Evolutionary conservation across 805 yeast genomes (phyloP).

Genomic region (Candida vartiovaarae): DNA sequence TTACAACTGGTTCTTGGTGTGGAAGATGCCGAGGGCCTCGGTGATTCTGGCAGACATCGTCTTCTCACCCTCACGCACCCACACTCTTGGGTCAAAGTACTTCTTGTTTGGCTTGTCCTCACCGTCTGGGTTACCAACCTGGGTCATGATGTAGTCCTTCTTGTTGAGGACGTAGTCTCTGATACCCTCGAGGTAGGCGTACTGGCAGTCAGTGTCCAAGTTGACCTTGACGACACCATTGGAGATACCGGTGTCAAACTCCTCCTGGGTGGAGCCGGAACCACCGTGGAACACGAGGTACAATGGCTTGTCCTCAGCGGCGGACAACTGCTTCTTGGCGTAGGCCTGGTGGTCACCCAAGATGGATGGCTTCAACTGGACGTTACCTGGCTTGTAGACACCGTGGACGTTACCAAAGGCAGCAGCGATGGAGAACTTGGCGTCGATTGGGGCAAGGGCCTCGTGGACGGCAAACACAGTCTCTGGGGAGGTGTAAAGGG

Average conservation of each 20-base stretch:
- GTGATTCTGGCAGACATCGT: slow-evolving; percentile 86
- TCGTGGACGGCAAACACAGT: slow-evolving; percentile 88
- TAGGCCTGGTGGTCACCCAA: slow-evolving; percentile 93
- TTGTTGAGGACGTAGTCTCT: slow-evolving; percentile 94
- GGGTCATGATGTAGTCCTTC: slow-evolving; percentile 86
- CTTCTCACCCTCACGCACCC: slow-evolving; percentile 99
- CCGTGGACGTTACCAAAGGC: slow-evolving; percentile 99
- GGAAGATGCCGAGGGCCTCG: slow-evolving; percentile 82
- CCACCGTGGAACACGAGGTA: slow-evolving; percentile 99
- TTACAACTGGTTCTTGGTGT: slow-evolving; percentile 58
- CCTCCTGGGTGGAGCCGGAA: slow-evolving; percentile 91
- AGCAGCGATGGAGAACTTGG: slow-evolving; percentile 99
- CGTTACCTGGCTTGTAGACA: slow-evolving; percentile 99
- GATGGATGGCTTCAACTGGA: slow-evolving; percentile 83
- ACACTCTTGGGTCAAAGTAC: slow-evolving; percentile 99
- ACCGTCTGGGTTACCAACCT: slow-evolving; percentile 99
- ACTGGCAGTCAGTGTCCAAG: slow-evolving; percentile 98
- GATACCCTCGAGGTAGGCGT: slow-evolving; percentile 93
- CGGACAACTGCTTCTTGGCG: slow-evolving; percentile 62
- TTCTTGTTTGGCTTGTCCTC: slow-evolving; percentile 99
- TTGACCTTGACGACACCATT: slow-evolving; percentile 98
- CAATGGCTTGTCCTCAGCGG: slow-evolving; percentile 59
- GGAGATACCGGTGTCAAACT: slow-evolving; percentile 84
- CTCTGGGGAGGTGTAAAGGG: slow-evolving; percentile 91
- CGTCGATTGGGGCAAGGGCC: slow-evolving; percentile 85